A percentile compares a stretch with the other conserved stretches of the same genome.
Conservation (phyloP, 2,329 filamentous ascomycete species). For the Fusarium bactridioides region DNA sequence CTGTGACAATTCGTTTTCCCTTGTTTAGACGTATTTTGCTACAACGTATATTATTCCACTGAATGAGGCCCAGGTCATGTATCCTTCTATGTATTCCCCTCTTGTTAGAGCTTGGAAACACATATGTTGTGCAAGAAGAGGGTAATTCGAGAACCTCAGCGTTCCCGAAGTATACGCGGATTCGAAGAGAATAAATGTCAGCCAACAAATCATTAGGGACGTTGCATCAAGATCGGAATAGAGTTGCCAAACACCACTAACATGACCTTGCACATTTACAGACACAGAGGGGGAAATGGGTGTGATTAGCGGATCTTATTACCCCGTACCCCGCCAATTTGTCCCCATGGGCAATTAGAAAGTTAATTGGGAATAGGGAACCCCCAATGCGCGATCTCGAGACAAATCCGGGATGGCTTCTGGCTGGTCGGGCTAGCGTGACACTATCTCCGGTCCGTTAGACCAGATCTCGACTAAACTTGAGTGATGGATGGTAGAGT, state of each 20-base stretch:
- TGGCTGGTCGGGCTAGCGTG: not conserved
- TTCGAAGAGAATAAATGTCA: not conserved
- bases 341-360: not conserved
- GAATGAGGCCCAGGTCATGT: not conserved
- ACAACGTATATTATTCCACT: rapidly evolving
- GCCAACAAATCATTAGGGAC: not conserved
- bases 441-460: not conserved
- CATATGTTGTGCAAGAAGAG: rapidly evolving
- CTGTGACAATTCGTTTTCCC: not conserved
- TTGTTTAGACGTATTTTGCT: not conserved
- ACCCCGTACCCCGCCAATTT: not conserved
- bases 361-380: not conserved
- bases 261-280: not conserved
- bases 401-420: not conserved
- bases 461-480: not conserved
- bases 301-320: not conserved
- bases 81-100: too few species aligned
- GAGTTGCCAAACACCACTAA: not conserved
- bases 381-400: not conserved
- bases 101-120: too few species aligned
- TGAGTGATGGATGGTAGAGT: not conserved
- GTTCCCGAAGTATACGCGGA: not conserved
- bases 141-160: rapidly evolving
- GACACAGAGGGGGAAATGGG: too few species aligned
- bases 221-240: not conserved